Percentiles rank a stretch among this genome's conserved stretches.
Evolutionary conservation across 2,329 filamentous ascomycete species (phyloP).

Genomic region (Neurospora sp.): DNA sequence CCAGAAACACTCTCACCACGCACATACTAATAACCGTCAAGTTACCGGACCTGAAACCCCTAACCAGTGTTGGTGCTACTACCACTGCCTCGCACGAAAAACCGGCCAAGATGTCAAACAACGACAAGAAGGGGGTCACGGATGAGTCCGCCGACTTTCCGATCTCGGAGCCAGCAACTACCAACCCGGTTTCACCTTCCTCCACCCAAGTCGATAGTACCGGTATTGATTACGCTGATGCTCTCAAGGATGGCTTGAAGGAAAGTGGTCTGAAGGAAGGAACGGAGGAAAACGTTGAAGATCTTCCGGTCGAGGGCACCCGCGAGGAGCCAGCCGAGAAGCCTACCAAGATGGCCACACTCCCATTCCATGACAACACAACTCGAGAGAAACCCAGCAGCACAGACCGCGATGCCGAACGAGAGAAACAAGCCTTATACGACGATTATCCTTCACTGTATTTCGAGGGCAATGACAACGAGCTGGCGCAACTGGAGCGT

Average conservation of each 20-base stretch:
- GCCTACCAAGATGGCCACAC: not conserved
- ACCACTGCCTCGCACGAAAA: not conserved
- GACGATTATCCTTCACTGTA: constrained; percentile 13
- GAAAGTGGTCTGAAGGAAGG: not conserved
- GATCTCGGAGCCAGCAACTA: not conserved
- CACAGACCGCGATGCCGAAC: not conserved
- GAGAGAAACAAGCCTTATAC: not conserved
- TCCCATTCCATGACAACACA: not conserved
- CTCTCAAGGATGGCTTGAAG: constrained; percentile 1
- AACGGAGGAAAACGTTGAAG: constrained; percentile 11
- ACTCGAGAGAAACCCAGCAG: not conserved
- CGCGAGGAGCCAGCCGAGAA: not conserved
- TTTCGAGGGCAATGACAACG: constrained; percentile 7
- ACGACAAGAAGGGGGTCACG: not conserved
- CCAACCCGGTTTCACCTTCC: not conserved
- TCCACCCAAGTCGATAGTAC: not conserved
- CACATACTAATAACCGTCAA: not conserved
- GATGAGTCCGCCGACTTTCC: not conserved
- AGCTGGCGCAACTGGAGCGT: constrained; percentile 10
- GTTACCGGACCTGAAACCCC: not conserved
- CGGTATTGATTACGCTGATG: not conserved
- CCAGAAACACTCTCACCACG: not conserved
- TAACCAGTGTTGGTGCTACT: not conserved
- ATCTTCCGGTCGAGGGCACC: constrained; percentile 1
- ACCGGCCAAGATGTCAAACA: not conserved